Conservation (phyloP, 148 eudicot species). For the Rhododendron simsii region DNA sequence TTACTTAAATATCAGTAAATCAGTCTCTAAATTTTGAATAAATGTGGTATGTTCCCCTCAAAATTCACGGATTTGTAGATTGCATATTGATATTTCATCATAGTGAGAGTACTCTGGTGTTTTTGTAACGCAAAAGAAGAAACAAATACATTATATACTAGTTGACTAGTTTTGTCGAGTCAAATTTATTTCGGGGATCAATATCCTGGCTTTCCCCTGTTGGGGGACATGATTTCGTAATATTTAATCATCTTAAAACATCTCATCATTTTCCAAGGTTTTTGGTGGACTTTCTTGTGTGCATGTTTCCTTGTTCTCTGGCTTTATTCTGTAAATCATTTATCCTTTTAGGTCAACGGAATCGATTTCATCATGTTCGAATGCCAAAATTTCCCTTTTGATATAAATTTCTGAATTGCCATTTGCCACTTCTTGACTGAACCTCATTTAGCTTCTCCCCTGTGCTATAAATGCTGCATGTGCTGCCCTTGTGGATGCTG, state of each 20-base stretch:
- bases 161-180: neutral
- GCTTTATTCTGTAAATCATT: neutral
- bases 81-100: neutral
- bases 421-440: conserved; percentile 25
- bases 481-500: conserved; percentile 94
- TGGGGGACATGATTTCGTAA: neutral
- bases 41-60: neutral
- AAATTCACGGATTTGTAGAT: neutral
- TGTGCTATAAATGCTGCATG: conserved; percentile 95
- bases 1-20: neutral
- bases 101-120: neutral
- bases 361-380: neutral
- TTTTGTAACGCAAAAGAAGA: neutral
- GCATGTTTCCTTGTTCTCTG: neutral
- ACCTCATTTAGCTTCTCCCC: conserved; percentile 71
- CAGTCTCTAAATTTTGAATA: neutral
- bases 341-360: neutral
- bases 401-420: neutral
- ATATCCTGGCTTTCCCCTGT: neutral
- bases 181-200: neutral
- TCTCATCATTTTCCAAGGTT: neutral
- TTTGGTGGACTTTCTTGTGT: neutral
- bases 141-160: neutral
- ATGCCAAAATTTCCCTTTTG: neutral
- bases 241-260: neutral